phyloP scores from a whole-genome alignment of 176 grass and related monocot species.

The Oryza meridionalis region DNA sequence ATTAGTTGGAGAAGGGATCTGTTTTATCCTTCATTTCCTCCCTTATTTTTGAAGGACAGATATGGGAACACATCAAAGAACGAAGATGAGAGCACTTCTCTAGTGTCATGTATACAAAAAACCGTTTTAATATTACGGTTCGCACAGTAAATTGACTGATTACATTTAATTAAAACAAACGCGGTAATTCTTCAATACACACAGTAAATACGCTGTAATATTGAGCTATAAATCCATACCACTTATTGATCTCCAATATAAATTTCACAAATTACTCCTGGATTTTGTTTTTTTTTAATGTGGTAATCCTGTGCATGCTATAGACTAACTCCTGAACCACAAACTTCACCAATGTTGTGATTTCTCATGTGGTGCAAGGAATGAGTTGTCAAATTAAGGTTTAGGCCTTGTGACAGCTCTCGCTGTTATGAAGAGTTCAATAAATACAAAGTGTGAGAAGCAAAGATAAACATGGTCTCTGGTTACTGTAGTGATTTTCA shows the following conservation, averaged over 20 bases:
- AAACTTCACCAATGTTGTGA: background rate
- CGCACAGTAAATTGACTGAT: background rate
- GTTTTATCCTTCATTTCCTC: background rate
- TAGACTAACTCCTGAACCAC: background rate
- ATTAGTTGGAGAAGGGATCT: background rate
- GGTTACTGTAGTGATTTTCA: background rate
- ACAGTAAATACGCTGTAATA: background rate
- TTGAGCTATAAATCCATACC: background rate
- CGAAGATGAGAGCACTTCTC: background rate
- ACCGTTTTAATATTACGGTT: constrained; percentile 3
- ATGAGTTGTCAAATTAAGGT: background rate
- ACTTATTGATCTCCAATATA: background rate
- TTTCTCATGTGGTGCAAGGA: background rate
- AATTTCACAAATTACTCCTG: background rate
- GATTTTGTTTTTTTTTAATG: background rate
- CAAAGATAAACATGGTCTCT: background rate
- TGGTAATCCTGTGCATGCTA: background rate
- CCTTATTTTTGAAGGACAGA: background rate
- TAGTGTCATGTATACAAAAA: background rate
- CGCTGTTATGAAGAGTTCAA: background rate
- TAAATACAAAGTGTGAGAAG: background rate
- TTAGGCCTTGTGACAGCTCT: constrained; percentile 14
- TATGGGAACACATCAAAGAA: background rate
- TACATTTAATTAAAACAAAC: background rate
- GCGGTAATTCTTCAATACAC: background rate